Percentiles rank a stretch among this genome's conserved stretches.
Conservation (phyloP, 2,329 filamentous ascomycete genomes). For the Fusarium mundagurra region DNA sequence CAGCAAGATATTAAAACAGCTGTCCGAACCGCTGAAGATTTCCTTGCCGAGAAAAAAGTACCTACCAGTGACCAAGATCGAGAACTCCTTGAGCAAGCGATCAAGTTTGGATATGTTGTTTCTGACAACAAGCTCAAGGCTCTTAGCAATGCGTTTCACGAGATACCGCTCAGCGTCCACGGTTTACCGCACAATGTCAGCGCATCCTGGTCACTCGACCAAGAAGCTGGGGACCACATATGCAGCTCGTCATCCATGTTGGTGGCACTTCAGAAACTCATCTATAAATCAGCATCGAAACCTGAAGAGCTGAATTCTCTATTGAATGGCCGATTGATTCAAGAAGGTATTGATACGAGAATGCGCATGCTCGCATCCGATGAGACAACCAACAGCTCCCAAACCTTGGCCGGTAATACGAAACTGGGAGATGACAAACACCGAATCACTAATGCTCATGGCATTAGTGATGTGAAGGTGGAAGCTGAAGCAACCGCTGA, state of each 20-base stretch:
- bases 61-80: slow-evolving; percentile 70
- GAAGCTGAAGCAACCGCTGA: slow-evolving; percentile 35
- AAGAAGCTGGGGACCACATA: slow-evolving; percentile 58
- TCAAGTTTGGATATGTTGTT: slow-evolving; percentile 71
- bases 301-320: slow-evolving; percentile 58
- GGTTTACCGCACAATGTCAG: slow-evolving; percentile 71
- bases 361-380: slow-evolving; percentile 41
- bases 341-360: slow-evolving; percentile 52
- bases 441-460: slow-evolving; percentile 47
- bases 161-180: slow-evolving; percentile 78
- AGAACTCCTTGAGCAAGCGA: slow-evolving; percentile 68
- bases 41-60: slow-evolving; percentile 71
- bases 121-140: slow-evolving; percentile 70
- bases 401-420: slow-evolving; percentile 55
- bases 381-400: slow-evolving; percentile 23
- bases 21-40: slow-evolving; percentile 72
- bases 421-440: slow-evolving; percentile 52
- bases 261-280: slow-evolving; percentile 60
- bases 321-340: slow-evolving; percentile 57
- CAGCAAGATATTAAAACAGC: slow-evolving; percentile 69
- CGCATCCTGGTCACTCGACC: slow-evolving; percentile 74
- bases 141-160: slow-evolving; percentile 74
- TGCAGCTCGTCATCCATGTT: slow-evolving; percentile 63
- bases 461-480: slow-evolving; percentile 38
- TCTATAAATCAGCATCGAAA: slow-evolving; percentile 57